Evolutionary conservation across 768 basidiomycete genomes (phyloP).

Genomic region (Lyophyllum atratum): DNA sequence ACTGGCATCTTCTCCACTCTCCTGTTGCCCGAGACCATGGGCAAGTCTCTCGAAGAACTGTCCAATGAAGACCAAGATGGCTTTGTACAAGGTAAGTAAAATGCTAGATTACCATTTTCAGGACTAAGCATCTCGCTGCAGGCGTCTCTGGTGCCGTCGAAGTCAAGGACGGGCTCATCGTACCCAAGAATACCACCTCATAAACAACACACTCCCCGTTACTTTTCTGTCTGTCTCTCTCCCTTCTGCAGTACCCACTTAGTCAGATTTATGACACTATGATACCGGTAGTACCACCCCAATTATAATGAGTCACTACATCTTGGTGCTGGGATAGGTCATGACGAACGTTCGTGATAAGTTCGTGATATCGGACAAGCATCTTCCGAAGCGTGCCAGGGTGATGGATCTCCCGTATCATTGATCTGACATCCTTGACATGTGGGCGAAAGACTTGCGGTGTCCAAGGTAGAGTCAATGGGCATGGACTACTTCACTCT

Average conservation of each 20-base stretch:
- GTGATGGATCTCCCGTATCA: too few species aligned
- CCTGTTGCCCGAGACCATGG: slow-evolving; percentile 79
- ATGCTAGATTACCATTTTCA: not conserved
- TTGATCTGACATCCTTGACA: not conserved
- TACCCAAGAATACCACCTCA: not conserved
- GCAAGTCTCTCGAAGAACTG: slow-evolving; percentile 63
- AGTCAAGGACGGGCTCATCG: not conserved
- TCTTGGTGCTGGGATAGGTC: not conserved
- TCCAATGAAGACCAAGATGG: slow-evolving; percentile 70
- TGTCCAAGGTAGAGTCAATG: not conserved
- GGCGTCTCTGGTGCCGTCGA: not conserved
- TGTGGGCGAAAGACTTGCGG: not conserved
- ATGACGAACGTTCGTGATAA: not conserved
- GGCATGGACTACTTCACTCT: too few species aligned
- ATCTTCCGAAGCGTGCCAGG: too few species aligned
- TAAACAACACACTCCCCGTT: not conserved
- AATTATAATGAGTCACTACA: not conserved
- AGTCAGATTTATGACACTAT: not conserved
- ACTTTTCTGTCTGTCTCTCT: not conserved
- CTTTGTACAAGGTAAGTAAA: slow-evolving; percentile 46
- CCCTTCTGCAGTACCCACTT: not conserved
- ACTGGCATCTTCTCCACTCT: slow-evolving; percentile 83
- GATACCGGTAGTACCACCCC: not conserved
- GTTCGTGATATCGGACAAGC: not conserved
- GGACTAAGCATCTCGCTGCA: not conserved